Evolutionary conservation across 2,329 filamentous ascomycete species (phyloP).

Genomic region (Aspergillus fijiensis): DNA sequence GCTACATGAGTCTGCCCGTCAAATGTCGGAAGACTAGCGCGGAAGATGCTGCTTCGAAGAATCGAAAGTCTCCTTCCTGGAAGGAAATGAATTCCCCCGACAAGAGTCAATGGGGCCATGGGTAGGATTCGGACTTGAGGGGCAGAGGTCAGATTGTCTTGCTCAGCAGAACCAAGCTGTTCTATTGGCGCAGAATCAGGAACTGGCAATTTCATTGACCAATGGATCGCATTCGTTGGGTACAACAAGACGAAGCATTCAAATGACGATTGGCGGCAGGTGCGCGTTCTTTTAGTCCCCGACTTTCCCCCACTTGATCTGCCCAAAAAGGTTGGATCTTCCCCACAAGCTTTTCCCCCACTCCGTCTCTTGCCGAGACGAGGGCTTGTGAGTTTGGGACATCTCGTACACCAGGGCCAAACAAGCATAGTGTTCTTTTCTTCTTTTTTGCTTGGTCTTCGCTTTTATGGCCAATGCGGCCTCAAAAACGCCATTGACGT

Average conservation of each 20-base stretch:
- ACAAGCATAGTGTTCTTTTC: not conserved
- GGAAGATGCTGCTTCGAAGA: not conserved
- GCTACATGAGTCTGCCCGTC: not conserved
- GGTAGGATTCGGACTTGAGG: not conserved
- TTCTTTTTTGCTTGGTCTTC: not conserved
- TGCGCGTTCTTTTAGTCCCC: conserved; percentile 7
- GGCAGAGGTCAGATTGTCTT: conserved; percentile 5
- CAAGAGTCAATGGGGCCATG: conserved; percentile 1
- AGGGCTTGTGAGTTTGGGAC: not conserved
- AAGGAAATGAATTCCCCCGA: conserved; percentile 2
- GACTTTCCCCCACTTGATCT: conserved; percentile 6
- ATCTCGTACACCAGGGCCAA: not conserved
- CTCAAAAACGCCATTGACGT: conserved; percentile 3
- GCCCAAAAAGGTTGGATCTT: conserved; percentile 5
- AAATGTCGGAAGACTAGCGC: not conserved
- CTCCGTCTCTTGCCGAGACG: conserved; percentile 7
- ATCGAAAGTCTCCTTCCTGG: not conserved
- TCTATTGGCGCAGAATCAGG: conserved; percentile 1
- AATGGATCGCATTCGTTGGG: not conserved
- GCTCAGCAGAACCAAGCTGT: not conserved
- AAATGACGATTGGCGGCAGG: conserved; percentile 11
- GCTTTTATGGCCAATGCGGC: not conserved
- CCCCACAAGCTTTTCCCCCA: conserved; percentile 3
- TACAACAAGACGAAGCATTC: not conserved
- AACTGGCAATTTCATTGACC: not conserved